Evolutionary conservation across 1,284 basidiomycete species (phyloP).

Genomic region (Microbotryomycetes sp.): DNA sequence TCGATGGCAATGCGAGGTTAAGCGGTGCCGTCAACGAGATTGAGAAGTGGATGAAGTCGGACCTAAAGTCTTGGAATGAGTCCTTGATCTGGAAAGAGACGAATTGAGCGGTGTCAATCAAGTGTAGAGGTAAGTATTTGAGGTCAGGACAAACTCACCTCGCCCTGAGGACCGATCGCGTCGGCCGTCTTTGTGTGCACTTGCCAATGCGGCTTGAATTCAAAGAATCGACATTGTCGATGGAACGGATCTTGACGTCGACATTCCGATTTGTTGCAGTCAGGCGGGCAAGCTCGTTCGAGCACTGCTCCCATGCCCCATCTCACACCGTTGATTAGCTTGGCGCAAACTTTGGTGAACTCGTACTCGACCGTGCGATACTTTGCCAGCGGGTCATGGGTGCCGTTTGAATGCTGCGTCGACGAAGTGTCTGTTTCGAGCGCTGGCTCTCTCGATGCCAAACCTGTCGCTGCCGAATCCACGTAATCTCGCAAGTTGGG

Average conservation of each 20-base stretch:
- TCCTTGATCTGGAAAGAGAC: constrained; percentile 50
- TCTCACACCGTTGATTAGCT: constrained; percentile 78
- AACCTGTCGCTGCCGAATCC: constrained; percentile 48
- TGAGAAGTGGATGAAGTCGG: constrained; percentile 89
- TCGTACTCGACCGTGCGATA: constrained; percentile 25
- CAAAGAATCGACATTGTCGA: constrained; percentile 71
- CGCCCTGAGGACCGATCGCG: constrained; percentile 43
- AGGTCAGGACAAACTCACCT: constrained; percentile 46
- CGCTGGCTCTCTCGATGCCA: not conserved
- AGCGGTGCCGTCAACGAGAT: constrained; percentile 70
- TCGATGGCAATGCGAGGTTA: constrained; percentile 33
- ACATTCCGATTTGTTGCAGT: constrained; percentile 56
- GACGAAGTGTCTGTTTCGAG: constrained; percentile 3
- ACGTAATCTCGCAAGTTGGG: constrained; percentile 52
- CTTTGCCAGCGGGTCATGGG: constrained; percentile 5
- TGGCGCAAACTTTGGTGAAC: constrained; percentile 60
- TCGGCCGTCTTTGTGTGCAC: constrained; percentile 58
- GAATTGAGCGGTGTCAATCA: constrained; percentile 36
- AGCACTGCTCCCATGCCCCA: constrained; percentile 81
- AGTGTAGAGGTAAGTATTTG: not conserved
- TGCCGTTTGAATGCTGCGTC: constrained; percentile 14
- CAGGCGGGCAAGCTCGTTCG: constrained; percentile 72
- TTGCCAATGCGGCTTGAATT: constrained; percentile 75
- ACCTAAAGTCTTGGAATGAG: constrained; percentile 83
- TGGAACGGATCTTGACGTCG: constrained; percentile 56